Conservation (phyloP, 2,329 filamentous ascomycete species). For the Arthrobotrys sinensis region DNA sequence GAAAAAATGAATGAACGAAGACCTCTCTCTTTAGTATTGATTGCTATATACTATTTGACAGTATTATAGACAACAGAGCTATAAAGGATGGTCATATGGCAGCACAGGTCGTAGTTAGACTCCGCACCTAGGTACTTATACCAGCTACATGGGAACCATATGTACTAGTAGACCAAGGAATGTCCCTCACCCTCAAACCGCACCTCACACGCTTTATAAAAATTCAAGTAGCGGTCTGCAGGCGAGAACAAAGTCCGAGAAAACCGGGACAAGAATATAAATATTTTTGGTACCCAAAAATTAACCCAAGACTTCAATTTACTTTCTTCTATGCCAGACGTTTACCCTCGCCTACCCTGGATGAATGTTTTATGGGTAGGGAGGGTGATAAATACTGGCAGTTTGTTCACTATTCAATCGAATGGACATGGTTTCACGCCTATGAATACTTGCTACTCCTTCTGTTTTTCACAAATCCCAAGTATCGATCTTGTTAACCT, state of each 20-base stretch:
- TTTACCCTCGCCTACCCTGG: constrained; percentile 62
- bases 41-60: not conserved
- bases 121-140: too few species aligned
- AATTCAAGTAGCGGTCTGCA: constrained; percentile 61
- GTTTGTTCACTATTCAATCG: not conserved
- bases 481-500: not conserved
- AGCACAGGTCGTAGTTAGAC: not conserved
- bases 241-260: constrained; percentile 33
- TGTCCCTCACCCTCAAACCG: constrained; percentile 61
- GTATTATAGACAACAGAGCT: too few species aligned
- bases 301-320: constrained; percentile 3
- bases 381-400: constrained; percentile 61
- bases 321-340: constrained; percentile 59
- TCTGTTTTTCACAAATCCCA: not conserved
- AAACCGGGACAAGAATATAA: not conserved
- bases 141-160: not conserved
- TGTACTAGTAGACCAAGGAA: not conserved
- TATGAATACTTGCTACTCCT: constrained; percentile 8
- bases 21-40: constrained; percentile 1
- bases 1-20: not conserved
- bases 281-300: not conserved
- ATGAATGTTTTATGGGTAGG: constrained; percentile 54
- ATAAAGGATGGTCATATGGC: too few species aligned
- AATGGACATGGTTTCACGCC: constrained; percentile 37
- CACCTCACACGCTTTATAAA: constrained; percentile 43